Evolutionary conservation across 2,329 filamentous ascomycete species (phyloP), one percentile per base, ranked within the genome.

Genomic region (Trichoderma endophyticum): DNA sequence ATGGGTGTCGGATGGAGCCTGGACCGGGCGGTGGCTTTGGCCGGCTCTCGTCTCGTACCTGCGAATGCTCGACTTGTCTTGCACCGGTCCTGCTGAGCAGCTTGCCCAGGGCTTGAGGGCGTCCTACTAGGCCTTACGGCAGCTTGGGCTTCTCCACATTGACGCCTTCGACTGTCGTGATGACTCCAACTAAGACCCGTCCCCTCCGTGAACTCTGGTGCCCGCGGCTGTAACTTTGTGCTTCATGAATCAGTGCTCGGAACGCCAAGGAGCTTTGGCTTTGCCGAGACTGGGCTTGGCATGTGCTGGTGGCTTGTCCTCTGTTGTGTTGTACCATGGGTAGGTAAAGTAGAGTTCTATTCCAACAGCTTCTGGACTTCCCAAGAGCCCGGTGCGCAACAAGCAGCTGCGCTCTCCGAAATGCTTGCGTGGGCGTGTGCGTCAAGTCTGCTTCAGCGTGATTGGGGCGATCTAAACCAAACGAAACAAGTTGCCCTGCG

Each of bases 11-110:
- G 57, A 71, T 65, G 69, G 69, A 70, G 66, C 66, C 66, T 70
- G 66, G 66, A 70, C 66, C 66, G 66, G 66, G 66, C 66, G 66
- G 66, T 70, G 66, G 66, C 66, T 70, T 70, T 70, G 66, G 28
- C 39, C 39, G 66, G 56, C 56, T 48, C 51, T 67, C 64, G 64
- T 69, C 56, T 26, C 21, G 48, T 59, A 59, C 64, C 64, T 69
- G 66, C 54, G 36, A 60, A 24, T 32, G 28, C 43, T 66, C 28
- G 62, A 24, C n/a, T 18, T 66, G 32, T 59, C 54, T 60, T 59
- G 54, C 36, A 26, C 54, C 21, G 32, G 57, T 57, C 32, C 65
- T 68, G 65, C 64, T 67, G 64, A 54, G 63, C 63, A 65, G 30
- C 26, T 34, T 56, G 62, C 30, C 57, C 57, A 61, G 57, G 57